These are phyloP conservation scores for Pythium rhizo-oryzae DNA, from an alignment of 352 stramenopile genomes.

Conservation along the genomic window DNA sequence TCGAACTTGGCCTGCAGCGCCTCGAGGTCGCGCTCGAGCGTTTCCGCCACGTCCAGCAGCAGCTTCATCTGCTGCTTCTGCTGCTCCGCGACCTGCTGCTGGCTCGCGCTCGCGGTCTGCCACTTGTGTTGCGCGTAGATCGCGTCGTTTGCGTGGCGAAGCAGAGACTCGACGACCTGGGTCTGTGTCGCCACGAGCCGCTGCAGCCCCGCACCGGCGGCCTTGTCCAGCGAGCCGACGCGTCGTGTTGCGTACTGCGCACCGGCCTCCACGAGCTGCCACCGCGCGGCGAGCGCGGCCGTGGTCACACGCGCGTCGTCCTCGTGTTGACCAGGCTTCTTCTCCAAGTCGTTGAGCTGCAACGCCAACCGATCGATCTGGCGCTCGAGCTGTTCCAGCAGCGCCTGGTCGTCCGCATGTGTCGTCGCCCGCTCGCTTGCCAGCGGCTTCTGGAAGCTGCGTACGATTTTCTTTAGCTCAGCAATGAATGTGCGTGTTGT, in stretches of 20 bases:
- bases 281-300: constrained; percentile 42
- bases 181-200: constrained; percentile 51
- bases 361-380: constrained; percentile 51
- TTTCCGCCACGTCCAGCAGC: constrained; percentile 66
- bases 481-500: constrained; percentile 49
- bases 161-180: constrained; percentile 48
- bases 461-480: constrained; percentile 55
- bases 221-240: constrained; percentile 32
- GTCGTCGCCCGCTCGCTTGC: constrained; percentile 2
- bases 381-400: constrained; percentile 58
- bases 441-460: constrained; percentile 40
- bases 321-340: neutral
- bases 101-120: constrained; percentile 12
- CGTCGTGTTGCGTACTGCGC: constrained; percentile 51
- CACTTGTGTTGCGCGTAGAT: constrained; percentile 24
- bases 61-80: constrained; percentile 56
- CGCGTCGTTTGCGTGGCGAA: constrained; percentile 27
- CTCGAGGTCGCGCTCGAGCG: constrained; percentile 63
- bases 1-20: constrained; percentile 43
- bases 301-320: constrained; percentile 7
- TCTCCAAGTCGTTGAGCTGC: constrained; percentile 40
- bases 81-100: constrained; percentile 28
- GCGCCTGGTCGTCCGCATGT: constrained; percentile 6
- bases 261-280: constrained; percentile 58
- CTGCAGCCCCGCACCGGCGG: constrained; percentile 41